Base-by-base conservation (phyloP, 495 filamentous ascomycete species). In the Penicillium steckii region DNA sequence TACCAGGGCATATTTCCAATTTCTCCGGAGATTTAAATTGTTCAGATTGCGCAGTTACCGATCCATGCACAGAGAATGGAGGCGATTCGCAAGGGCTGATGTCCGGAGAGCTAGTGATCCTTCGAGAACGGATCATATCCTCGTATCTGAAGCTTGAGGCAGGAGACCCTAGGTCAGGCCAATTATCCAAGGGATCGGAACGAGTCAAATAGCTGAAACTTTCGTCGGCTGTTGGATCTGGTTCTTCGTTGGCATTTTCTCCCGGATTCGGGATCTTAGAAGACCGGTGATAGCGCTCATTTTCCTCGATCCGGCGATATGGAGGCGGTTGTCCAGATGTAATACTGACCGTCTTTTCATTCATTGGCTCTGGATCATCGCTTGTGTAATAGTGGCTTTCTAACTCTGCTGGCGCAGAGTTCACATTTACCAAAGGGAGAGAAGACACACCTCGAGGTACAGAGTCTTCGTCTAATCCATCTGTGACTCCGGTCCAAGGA, bases 401-500 rank as follows among this genome's bases (percentile, higher is more conserved):
- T 12, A 41, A 19, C 8, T 23, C 18, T 4, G 38, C 38, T 9
- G 38, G 38, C 1, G 38, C 38, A 0, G 38, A 41, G 38, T 10
- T 23, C 9, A 21, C 18, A 41, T 41, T 41, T 19, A 23, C 13
- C 19, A 41, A 8, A 21, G 21, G 19, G 8, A 23, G 9, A 10
- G 38, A 19, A 22, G 38, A 41, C 19, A 13, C 38, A 9, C 8
- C 19, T 13, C 38, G 38, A 10, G 18, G 18, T 21, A 12, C 21
- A 8, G 8, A 23, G 23, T 41, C 23, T 8, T 8, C 38, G 13
- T 41, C 30, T 8, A 48, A 30, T 21, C 40, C 42, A 35, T 41
- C 4, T 2, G 18, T 26, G 12, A 6, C 2, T 21, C 32, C 0
- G 9, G 62, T 48, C 17, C 51, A 56, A 15, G 61, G 55, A 46